Evolutionary conservation across 176 grass and related monocot species (phyloP), one percentile per base, ranked within the genome.

Genomic region (Aegilops sharonensis): DNA sequence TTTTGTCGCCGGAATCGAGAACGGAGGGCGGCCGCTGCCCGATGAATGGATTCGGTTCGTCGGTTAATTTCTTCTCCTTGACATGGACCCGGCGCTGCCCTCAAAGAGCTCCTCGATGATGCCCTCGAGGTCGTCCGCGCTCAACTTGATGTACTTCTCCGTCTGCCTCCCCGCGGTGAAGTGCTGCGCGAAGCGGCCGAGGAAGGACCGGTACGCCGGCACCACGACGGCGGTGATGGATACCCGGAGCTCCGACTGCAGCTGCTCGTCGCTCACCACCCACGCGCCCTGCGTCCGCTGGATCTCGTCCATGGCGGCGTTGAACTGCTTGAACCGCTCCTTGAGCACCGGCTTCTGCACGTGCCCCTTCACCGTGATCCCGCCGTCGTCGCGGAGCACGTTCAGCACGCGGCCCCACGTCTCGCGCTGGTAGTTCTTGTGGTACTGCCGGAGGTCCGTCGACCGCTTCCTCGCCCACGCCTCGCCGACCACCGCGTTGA

Each of bases 341-440:
- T 94, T 98, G 24, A 98, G 90, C 86, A 92, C 89, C 50, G 57
- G 61, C 89, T 95, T 98, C 47, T 81, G 70, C 64, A 97, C 92
- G 3, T 43, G 77, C 1, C 94, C 94, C 67, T 97, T 97, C 17
- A 97, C 94, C 2, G 82, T 96, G 88, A 95, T 89, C 8, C 90
- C 89, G 31, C 97, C 97, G 20, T 91, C 97, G 78, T 96, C 92
- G 3, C 85, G 84, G 18, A 96, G 86, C 52, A 89, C 81, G 6
- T 61, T 88, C 3, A 96, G 89, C 85, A 95, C 87, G 68, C 83
- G 85, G 6, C 88, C 79, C 97, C 97, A 99, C 43, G 94, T 96
- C 90, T 99, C 94, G 5, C 97, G 85, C 92, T 96, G 97, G 90
- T 99, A 99, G 79, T 91, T 99, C 89, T 99, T 99, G 90, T 99